These are phyloP conservation scores for Penicillium waksmanii DNA, from an alignment of 495 filamentous ascomycete species.

Conservation along the genomic window DNA sequence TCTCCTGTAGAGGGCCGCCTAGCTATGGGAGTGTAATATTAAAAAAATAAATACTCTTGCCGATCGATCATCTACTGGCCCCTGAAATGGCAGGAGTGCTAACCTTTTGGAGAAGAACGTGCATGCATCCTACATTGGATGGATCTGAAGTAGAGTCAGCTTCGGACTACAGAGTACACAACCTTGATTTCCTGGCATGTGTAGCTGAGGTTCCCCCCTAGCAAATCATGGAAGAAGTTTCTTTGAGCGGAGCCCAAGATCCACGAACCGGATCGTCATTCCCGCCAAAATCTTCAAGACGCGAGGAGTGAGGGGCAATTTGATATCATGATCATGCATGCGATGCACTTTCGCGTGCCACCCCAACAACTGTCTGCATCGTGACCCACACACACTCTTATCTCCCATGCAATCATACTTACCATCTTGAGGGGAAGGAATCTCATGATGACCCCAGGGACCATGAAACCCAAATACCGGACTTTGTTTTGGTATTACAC, in stretches of 20 bases:
- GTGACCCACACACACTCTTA: neutral
- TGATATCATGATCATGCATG: conserved; percentile 6
- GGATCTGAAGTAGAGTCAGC: neutral
- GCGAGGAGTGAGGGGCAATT: neutral
- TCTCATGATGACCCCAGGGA: neutral
- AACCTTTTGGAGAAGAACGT: neutral
- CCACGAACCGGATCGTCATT: conserved; percentile 19
- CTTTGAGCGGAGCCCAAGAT: conserved; percentile 10
- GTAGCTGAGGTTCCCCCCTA: conserved; percentile 1
- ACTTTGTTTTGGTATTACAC: conserved; percentile 21
- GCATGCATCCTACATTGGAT: conserved; percentile 1
- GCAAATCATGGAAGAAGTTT: conserved; percentile 3
- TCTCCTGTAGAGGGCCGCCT: neutral
- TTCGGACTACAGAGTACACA: neutral
- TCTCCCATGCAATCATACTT: neutral
- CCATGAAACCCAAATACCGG: conserved; percentile 10
- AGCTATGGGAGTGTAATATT: neutral
- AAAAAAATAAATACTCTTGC: neutral
- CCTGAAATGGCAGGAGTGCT: neutral
- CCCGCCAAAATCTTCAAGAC: neutral
- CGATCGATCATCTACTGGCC: neutral
- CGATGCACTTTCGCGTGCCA: conserved; percentile 4
- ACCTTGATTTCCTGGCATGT: conserved; percentile 2
- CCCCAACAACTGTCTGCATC: conserved; percentile 5
- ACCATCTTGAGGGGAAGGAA: neutral